A percentile compares a stretch with the other conserved stretches of the same genome.
phyloP scores from a whole-genome alignment of 2,329 filamentous ascomycete genomes.

The Aspergillus sp. region DNA sequence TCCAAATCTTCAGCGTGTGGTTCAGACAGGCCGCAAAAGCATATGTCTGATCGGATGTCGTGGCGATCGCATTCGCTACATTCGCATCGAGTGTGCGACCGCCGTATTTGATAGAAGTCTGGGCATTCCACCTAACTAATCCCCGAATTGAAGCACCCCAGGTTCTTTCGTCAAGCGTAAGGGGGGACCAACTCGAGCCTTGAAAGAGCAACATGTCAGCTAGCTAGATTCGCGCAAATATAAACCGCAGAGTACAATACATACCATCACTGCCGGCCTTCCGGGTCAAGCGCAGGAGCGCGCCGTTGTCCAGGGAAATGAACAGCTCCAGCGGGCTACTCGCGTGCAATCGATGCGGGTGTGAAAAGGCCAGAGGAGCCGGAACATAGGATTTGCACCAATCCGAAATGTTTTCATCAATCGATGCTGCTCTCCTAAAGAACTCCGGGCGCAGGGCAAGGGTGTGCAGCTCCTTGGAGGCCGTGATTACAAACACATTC shows the following conservation, averaged over 20 bases:
- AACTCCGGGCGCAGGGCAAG: conserved; percentile 80
- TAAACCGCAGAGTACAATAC: neutral
- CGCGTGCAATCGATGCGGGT: conserved; percentile 77
- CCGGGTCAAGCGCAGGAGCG: conserved; percentile 66
- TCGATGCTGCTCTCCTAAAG: conserved; percentile 68
- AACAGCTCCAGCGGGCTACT: conserved; percentile 72
- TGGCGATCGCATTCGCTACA: conserved; percentile 45
- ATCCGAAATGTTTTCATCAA: conserved; percentile 72
- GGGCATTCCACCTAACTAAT: conserved; percentile 45
- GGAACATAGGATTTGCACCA: conserved; percentile 74
- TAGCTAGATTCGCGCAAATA: neutral
- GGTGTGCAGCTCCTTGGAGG: conserved; percentile 76
- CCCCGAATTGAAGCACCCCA: conserved; percentile 51
- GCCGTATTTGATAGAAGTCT: conserved; percentile 44
- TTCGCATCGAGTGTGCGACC: conserved; percentile 44
- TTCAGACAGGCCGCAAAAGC: conserved; percentile 84
- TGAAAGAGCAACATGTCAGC: conserved; percentile 11
- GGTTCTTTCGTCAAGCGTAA: conserved; percentile 49
- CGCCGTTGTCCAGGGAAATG: conserved; percentile 59
- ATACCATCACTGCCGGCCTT: conserved; percentile 53
- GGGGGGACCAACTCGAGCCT: conserved; percentile 46
- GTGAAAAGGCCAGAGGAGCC: conserved; percentile 72
- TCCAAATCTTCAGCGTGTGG: conserved; percentile 87
- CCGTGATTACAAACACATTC: conserved; percentile 76
- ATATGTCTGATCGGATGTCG: conserved; percentile 48